Evolutionary conservation across 1,284 basidiomycete genomes (phyloP).

Genomic region (Ustilago bromivora): DNA sequence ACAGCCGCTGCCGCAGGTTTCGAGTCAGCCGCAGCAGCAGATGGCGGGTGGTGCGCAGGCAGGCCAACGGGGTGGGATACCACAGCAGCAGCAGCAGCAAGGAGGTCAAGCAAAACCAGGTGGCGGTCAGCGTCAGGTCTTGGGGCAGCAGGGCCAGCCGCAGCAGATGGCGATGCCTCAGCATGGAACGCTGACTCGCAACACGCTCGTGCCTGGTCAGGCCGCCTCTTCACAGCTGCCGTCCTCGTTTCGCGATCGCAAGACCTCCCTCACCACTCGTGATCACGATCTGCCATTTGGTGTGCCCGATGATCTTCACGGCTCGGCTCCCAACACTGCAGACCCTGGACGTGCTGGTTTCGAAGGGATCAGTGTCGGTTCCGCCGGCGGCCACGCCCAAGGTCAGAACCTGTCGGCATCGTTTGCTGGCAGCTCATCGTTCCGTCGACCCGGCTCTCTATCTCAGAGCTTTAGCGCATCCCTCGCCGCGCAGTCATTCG

Average conservation of each 20-base stretch:
- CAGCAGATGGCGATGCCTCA: constrained; percentile 15
- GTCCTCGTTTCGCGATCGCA: constrained; percentile 16
- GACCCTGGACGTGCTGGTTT: constrained; percentile 30
- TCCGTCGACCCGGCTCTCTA: constrained; percentile 33
- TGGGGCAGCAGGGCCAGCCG: constrained; percentile 19
- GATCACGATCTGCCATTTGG: constrained; percentile 82
- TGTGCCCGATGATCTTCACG: constrained; percentile 73
- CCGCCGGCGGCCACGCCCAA: constrained; percentile 3
- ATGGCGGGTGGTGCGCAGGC: constrained; percentile 1
- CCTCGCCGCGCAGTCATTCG: constrained; percentile 29
- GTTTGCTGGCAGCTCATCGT: constrained; percentile 33
- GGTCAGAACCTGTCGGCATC: constrained; percentile 23
- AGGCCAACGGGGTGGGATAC: constrained; percentile 8
- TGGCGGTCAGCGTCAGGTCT: constrained; percentile 17
- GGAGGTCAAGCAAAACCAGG: constrained; percentile 3
- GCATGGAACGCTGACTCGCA: constrained; percentile 14
- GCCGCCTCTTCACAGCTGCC: constrained; percentile 15
- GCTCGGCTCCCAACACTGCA: constrained; percentile 7
- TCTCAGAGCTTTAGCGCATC: constrained; percentile 43
- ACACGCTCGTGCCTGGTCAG: constrained; percentile 15
- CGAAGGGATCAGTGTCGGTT: constrained; percentile 18
- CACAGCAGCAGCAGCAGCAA: constrained; percentile 6
- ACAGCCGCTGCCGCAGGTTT: constrained; percentile 45
- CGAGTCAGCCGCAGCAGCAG: constrained; percentile 16
- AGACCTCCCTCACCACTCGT: constrained; percentile 77